These are phyloP conservation scores for Suhomyces panamericanus DNA, from an alignment of 1,139 yeast genomes.

Conservation along the genomic window DNA sequence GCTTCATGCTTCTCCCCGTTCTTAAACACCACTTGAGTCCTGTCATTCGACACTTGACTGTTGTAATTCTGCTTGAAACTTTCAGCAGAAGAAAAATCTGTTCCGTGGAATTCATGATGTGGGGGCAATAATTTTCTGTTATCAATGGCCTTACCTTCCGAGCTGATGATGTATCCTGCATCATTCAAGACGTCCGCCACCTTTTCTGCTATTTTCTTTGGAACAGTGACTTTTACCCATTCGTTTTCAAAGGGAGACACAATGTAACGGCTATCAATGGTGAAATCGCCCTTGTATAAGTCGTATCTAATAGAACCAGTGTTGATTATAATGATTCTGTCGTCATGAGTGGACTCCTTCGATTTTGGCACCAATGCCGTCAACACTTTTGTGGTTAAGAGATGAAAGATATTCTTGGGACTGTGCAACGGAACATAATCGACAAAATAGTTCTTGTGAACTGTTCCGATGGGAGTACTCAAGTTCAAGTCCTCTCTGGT, in stretches of 20 bases:
- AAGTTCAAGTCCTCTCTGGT: conserved; percentile 54
- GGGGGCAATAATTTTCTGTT: conserved; percentile 26
- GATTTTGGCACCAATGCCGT: conserved; percentile 45
- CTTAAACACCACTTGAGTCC: neutral
- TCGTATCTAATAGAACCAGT: conserved; percentile 92
- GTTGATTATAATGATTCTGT: conserved; percentile 70
- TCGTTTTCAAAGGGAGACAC: conserved; percentile 83
- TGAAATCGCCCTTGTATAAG: conserved; percentile 80
- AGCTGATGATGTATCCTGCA: conserved; percentile 41
- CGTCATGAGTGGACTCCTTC: conserved; percentile 17
- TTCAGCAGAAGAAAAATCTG: neutral
- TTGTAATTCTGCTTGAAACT: neutral
- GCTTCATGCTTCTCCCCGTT: neutral
- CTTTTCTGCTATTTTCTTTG: conserved; percentile 48
- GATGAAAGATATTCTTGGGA: conserved; percentile 56
- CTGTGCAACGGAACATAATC: conserved; percentile 69
- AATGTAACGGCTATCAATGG: conserved; percentile 75
- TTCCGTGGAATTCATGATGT: conserved; percentile 20
- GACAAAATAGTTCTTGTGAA: conserved; percentile 65
- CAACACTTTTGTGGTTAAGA: conserved; percentile 60
- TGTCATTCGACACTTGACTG: too few species aligned
- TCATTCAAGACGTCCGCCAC: conserved; percentile 53
- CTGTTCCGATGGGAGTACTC: conserved; percentile 60
- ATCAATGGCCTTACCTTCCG: conserved; percentile 11
- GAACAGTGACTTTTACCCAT: conserved; percentile 66